Percentiles rank a stretch among this genome's conserved stretches.
Conservation (phyloP, 139 green algal genomes). For the Auxenochlorella pyrenoidosa region DNA sequence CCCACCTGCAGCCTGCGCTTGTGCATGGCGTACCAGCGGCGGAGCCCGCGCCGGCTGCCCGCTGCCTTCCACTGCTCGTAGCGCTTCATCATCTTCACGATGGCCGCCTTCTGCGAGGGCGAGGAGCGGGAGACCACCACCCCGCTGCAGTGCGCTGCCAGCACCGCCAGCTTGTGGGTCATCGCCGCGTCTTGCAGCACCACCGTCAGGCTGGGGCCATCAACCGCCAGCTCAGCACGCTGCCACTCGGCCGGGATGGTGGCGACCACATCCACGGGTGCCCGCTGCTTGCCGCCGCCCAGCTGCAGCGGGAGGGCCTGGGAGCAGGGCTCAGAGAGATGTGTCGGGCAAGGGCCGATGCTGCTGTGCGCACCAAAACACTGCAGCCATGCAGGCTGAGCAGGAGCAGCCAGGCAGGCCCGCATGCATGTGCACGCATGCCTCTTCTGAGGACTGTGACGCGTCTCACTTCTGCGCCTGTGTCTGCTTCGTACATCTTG, state of each 20-base stretch:
- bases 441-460: too few relatives aligned
- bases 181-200: constrained; percentile 57
- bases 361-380: neutral
- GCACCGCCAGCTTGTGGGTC: constrained; percentile 55
- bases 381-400: too few relatives aligned
- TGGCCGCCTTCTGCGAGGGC: constrained; percentile 78
- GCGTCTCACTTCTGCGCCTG: neutral
- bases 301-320: neutral
- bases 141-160: constrained; percentile 62
- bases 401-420: too few relatives aligned
- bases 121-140: constrained; percentile 76
- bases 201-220: constrained; percentile 83
- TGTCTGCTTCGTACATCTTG: constrained; percentile 5
- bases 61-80: constrained; percentile 61
- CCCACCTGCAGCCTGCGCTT: constrained; percentile 31
- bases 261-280: neutral
- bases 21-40: constrained; percentile 43
- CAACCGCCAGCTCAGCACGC: constrained; percentile 78
- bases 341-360: neutral
- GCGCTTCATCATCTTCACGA: constrained; percentile 76
- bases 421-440: too few relatives aligned
- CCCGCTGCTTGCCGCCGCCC: neutral
- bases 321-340: neutral
- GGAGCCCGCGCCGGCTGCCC: constrained; percentile 32
- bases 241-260: constrained; percentile 39